Evolutionary conservation across 352 stramenopile genomes (phyloP), one percentile per base, ranked within the genome.

Genomic region (Phytophthora constricta): DNA sequence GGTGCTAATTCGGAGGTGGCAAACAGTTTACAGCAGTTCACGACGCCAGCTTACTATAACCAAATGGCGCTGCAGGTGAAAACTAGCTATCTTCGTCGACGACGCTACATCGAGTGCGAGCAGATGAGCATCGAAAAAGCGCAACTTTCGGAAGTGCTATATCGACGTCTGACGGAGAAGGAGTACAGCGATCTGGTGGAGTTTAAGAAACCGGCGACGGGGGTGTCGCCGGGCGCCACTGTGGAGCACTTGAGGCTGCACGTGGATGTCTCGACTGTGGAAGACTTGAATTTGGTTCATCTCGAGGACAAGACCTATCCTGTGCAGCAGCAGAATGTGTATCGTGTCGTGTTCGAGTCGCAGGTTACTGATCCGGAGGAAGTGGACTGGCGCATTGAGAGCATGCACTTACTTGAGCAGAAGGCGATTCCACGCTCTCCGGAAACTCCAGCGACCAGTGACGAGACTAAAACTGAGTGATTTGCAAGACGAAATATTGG

Each of bases 371-470:
- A 68, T 3, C 76, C 76, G 0, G 79, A 88, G 16, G 72, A 90
- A 43, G 56, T 92, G 14, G 81, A 89, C 60, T 92, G 84, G 84
- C 81, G 81, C 19, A 87, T 92, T 43, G 65, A 68, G 10, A 77
- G 27, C 31, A 73, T 81, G 61, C 27, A 58, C 16, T 42, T 72
- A 3, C 60, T 79, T 3, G 47, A 70, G 37, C 62, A 70, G n/a
- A 62, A 58, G 4, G 47, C 25, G 4, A 55, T 73, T 2, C 16
- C 60, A 50, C 66, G 67, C 1, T 5, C 48, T 25, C 17, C 49
- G 8, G 56, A 56, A 9, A 46, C n/a, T 20, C 0, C 11, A 13
- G 14, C 23, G 23, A 17, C 33, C 5, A 34, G 17, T 17, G 19
- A 49, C 19, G 27, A 62, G 4, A 41, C 65, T 42, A 53, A 62